Conservation (phyloP, 306 rosid genomes). For the Gleditsia sinensis region DNA sequence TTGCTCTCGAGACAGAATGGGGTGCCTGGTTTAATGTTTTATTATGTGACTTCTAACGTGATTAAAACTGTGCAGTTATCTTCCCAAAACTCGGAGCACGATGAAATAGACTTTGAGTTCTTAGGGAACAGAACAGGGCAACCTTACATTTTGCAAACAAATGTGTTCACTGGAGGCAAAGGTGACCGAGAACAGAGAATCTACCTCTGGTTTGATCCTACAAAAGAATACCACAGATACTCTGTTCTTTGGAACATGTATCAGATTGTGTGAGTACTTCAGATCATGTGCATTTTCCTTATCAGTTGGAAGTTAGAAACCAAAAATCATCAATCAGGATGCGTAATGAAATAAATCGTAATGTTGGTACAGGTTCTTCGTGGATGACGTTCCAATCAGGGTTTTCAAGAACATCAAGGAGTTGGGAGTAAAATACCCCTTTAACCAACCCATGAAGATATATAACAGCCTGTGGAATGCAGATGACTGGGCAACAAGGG, state of each 20-base stretch:
- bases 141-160: slow-evolving; percentile 85
- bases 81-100: slow-evolving; percentile 82
- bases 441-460: slow-evolving; percentile 90
- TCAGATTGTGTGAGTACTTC: slow-evolving; percentile 63
- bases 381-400: slow-evolving; percentile 78
- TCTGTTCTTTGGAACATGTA: slow-evolving; percentile 77
- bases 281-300: neutral
- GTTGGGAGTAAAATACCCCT: slow-evolving; percentile 76
- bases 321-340: neutral
- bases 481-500: slow-evolving; percentile 94
- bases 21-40: neutral
- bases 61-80: slow-evolving; percentile 56
- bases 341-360: neutral
- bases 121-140: slow-evolving; percentile 92
- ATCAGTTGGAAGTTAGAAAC: neutral
- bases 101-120: slow-evolving; percentile 95
- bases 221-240: slow-evolving; percentile 73
- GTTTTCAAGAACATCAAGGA: slow-evolving; percentile 83
- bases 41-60: neutral
- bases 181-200: slow-evolving; percentile 92
- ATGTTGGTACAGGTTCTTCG: slow-evolving; percentile 59
- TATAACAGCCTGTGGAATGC: slow-evolving; percentile 95
- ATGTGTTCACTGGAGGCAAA: slow-evolving; percentile 88
- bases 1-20: too few species aligned
- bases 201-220: slow-evolving; percentile 93